Conservation (phyloP, 2,329 filamentous ascomycete species). For the Atkinsonella hypoxylon region DNA sequence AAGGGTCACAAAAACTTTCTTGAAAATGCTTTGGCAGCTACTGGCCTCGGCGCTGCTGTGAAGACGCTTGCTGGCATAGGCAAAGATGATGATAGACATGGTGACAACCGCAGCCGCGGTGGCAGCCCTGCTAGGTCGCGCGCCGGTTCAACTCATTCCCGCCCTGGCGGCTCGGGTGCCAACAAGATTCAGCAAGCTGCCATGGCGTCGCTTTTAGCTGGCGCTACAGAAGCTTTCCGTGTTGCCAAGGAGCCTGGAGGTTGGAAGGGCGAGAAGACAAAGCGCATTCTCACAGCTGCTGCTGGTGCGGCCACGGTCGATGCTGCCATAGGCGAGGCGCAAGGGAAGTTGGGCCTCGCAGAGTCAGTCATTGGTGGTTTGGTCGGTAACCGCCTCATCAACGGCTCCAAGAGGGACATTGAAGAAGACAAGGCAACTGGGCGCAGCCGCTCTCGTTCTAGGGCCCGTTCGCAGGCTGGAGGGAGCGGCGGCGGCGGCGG, state of each 20-base stretch:
- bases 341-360: slow-evolving; percentile 72
- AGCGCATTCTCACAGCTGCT: slow-evolving; percentile 81
- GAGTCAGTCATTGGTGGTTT: slow-evolving; percentile 85
- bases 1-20: slow-evolving; percentile 53
- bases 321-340: slow-evolving; percentile 57
- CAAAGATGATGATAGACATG: slow-evolving; percentile 25
- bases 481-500: slow-evolving; percentile 25
- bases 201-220: slow-evolving; percentile 81
- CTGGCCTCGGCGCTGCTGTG: slow-evolving; percentile 48
- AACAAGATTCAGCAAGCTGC: slow-evolving; percentile 72
- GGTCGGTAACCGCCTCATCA: slow-evolving; percentile 72
- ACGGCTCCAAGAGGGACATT: slow-evolving; percentile 60
- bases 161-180: slow-evolving; percentile 25
- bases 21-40: slow-evolving; percentile 49
- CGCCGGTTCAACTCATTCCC: slow-evolving; percentile 40
- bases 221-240: slow-evolving; percentile 84
- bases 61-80: slow-evolving; percentile 44
- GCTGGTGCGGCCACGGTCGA: slow-evolving; percentile 79
- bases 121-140: slow-evolving; percentile 32
- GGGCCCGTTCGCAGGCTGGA: slow-evolving; percentile 42
- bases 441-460: slow-evolving; percentile 58
- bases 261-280: slow-evolving; percentile 86
- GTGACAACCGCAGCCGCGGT: slow-evolving; percentile 36
- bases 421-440: slow-evolving; percentile 47
- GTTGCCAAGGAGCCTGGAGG: slow-evolving; percentile 78